Percentiles rank a stretch among this genome's conserved stretches.
Evolutionary conservation across 2,329 filamentous ascomycete genomes (phyloP).

Genomic region (Xylaria digitata): DNA sequence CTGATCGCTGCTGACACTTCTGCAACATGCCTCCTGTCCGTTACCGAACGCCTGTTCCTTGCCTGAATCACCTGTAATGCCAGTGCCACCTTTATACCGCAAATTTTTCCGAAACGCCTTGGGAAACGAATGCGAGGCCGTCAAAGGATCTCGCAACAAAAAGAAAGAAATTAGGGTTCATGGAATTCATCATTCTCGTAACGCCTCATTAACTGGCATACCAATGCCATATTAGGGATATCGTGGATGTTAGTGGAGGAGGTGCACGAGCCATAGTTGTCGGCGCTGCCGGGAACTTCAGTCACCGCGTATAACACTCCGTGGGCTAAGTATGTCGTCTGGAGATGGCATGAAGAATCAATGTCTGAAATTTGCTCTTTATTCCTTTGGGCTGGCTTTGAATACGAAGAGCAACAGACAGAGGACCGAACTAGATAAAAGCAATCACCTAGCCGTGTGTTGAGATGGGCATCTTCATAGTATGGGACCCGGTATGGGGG

Average conservation of each 20-base stretch:
- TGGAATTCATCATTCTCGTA: conserved; percentile 48
- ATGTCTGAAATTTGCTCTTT: background rate
- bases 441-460: conserved; percentile 35
- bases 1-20: conserved; percentile 37
- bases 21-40: conserved; percentile 30
- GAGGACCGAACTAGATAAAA: background rate
- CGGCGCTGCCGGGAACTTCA: background rate
- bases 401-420: conserved; percentile 1
- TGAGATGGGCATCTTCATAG: conserved; percentile 47
- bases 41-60: conserved; percentile 43
- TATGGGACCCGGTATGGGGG: conserved; percentile 27
- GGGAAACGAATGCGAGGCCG: conserved; percentile 34
- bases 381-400: background rate
- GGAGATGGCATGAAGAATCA: conserved; percentile 1
- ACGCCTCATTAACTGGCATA: conserved; percentile 46
- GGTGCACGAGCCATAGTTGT: conserved; percentile 17
- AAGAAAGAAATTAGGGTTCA: conserved; percentile 39
- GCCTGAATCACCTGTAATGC: conserved; percentile 40
- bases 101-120: conserved; percentile 45
- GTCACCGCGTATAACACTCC: background rate
- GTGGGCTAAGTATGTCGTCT: background rate
- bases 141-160: conserved; percentile 38
- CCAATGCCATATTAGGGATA: conserved; percentile 43
- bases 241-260: conserved; percentile 38
- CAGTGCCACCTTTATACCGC: conserved; percentile 33